Evolutionary conservation across 2,329 filamentous ascomycete species (phyloP), one percentile per base, ranked within the genome.

Genomic region (Uncinocarpus reesii): DNA sequence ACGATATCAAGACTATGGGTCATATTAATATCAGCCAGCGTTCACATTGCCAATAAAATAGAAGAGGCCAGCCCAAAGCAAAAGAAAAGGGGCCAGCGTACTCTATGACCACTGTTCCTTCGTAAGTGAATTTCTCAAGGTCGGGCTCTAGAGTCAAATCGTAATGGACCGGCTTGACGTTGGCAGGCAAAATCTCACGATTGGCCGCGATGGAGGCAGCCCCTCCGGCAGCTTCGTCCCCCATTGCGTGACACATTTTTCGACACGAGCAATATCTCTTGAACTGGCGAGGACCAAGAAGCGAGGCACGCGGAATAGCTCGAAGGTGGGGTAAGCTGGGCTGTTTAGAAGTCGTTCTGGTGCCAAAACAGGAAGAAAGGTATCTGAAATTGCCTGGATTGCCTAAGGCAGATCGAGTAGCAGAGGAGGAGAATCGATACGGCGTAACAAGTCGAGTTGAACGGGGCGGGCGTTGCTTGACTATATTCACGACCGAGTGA

Each of bases 91-190:
- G n/a, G n/a, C 29, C 7, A 32, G 60, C 75, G 43, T 71, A 80
- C 75, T 95, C 86, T 61, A 96, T 89, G 50, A 80, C 69, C 45
- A 95, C 88, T 8, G 76, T 83, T 56, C 90, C 90, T 51, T 90
- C 78, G 64, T 90, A 96, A 55, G 80, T 87, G 68, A 92, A 87
- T 55, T 83, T 88, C 58, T 84, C 77, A 58, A 96, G 85, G 71
- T 95, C 80, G 47, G 90, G 88, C 71, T 96, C 92, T 53, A 96
- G 75, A 1, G 86, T 92, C 58, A 96, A 70, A 66, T 94, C 80
- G 70, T 96, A 96, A 71, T 96, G 88, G 32, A 76, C 70, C n/a
- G 90, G 89, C 65, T 90, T 84, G 60, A 95, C 87, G 62, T 95
- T 94, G 68, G 82, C 81, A 45, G 90, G 92, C 58, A 96, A 76